Percentiles rank a stretch among this genome's conserved stretches.
These are phyloP conservation scores for Cicer pinnatifidum DNA, from an alignment of 306 rosid genomes.

Conservation along the genomic window DNA sequence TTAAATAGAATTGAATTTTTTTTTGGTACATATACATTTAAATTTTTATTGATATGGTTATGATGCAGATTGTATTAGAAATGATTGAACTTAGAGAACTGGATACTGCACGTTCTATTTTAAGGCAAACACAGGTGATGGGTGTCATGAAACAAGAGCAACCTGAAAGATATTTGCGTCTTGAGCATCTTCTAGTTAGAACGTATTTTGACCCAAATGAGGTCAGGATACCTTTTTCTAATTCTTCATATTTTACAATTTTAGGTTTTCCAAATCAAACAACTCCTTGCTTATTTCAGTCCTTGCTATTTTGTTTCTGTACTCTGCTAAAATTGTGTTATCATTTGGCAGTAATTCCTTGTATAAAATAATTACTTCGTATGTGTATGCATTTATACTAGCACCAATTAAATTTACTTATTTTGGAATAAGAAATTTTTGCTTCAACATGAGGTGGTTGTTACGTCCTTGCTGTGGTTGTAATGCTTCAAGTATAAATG, in stretches of 20 bases:
- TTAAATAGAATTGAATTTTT: slow-evolving; percentile 14
- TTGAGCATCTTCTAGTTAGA: slow-evolving; percentile 95
- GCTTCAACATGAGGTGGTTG: too few species aligned
- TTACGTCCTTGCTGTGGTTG: not conserved
- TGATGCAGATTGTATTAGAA: slow-evolving; percentile 88
- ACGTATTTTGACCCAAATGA: slow-evolving; percentile 97
- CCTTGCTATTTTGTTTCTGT: slow-evolving; percentile 26
- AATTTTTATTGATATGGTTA: slow-evolving; percentile 23
- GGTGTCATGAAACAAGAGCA: slow-evolving; percentile 99
- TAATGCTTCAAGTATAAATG: not conserved
- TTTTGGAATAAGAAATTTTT: not conserved
- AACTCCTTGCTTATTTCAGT: not conserved
- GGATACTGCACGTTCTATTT: slow-evolving; percentile 96
- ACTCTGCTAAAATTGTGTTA: slow-evolving; percentile 9
- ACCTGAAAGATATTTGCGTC: slow-evolving; percentile 97
- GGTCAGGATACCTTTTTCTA: slow-evolving; percentile 53
- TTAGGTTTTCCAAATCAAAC: slow-evolving; percentile 22
- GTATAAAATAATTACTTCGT: not conserved
- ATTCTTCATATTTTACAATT: slow-evolving; percentile 11
- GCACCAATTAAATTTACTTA: not conserved
- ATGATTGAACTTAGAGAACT: slow-evolving; percentile 98
- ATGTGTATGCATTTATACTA: not conserved
- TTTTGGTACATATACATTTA: not conserved
- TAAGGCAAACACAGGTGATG: slow-evolving; percentile 98
- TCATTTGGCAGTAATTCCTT: not conserved